A percentile compares a stretch with the other conserved stretches of the same genome.
Evolutionary conservation across 2,329 filamentous ascomycete species (phyloP).

Genomic region (Aspergillus fumigatus): DNA sequence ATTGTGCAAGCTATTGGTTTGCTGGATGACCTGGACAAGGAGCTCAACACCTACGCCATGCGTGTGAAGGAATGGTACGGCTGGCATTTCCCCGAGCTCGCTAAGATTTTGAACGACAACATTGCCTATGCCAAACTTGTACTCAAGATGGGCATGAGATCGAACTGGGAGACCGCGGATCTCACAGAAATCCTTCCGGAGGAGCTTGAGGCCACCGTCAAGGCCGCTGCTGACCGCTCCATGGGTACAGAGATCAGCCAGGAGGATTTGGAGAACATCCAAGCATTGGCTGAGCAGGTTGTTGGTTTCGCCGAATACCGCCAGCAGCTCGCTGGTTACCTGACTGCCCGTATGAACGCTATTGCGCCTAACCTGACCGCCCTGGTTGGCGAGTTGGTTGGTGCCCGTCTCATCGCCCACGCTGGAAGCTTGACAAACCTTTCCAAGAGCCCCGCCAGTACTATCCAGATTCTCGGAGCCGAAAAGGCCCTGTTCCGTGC

Average conservation of each 20-base stretch:
- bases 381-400: constrained; percentile 87
- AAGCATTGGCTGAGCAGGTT: constrained; percentile 86
- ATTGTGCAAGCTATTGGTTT: constrained; percentile 95
- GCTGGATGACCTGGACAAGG: constrained; percentile 95
- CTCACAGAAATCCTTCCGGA: constrained; percentile 89
- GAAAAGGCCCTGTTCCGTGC: constrained; percentile 99
- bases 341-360: constrained; percentile 89
- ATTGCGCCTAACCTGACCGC: constrained; percentile 95
- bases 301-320: constrained; percentile 89
- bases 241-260: constrained; percentile 98
- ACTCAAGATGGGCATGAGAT: constrained; percentile 81
- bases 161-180: constrained; percentile 70
- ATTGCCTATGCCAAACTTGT: constrained; percentile 88
- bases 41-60: constrained; percentile 98
- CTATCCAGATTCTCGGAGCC: constrained; percentile 95
- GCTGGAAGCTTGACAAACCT: constrained; percentile 91
- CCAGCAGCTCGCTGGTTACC: constrained; percentile 78
- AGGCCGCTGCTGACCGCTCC: constrained; percentile 89
- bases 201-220: constrained; percentile 87
- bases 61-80: constrained; percentile 99
- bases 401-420: constrained; percentile 90
- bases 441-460: constrained; percentile 90
- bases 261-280: constrained; percentile 90
- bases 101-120: constrained; percentile 96
- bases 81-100: constrained; percentile 99